Percentiles rank a stretch among this genome's conserved stretches.
Conservation (phyloP, 306 rosid genomes). For the Sophora flavescens region DNA sequence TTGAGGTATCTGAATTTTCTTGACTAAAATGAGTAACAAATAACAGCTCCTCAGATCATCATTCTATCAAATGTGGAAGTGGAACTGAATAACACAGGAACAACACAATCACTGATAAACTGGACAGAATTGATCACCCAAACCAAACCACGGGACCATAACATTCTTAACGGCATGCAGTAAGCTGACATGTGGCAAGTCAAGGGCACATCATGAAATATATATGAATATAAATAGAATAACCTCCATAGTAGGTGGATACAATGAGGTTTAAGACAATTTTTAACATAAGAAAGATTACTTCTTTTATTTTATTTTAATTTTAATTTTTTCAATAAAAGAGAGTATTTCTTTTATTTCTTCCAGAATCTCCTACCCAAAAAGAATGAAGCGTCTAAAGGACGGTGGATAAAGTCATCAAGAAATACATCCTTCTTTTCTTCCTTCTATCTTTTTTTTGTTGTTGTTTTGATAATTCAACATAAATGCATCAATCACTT, state of each 20-base stretch:
- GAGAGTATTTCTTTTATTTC: neutral
- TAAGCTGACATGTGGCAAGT: neutral
- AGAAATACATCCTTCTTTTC: conserved; percentile 15
- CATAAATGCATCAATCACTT: neutral
- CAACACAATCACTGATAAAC: conserved; percentile 4
- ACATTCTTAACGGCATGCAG: conserved; percentile 10
- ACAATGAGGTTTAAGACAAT: neutral
- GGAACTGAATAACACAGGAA: conserved; percentile 4
- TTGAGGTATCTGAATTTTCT: conserved; percentile 33
- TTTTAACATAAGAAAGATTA: neutral
- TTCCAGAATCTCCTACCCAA: neutral
- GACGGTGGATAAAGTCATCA: neutral
- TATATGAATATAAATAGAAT: neutral
- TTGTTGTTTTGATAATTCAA: neutral
- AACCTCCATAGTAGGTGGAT: neutral
- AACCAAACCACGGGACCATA: neutral
- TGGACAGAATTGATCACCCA: neutral
- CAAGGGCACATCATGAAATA: conserved; percentile 21
- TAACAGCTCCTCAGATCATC: conserved; percentile 2
- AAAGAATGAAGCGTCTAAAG: neutral
- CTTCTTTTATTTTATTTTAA: no score
- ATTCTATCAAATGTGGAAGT: conserved; percentile 15
- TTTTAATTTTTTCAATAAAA: no score
- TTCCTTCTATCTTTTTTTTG: neutral
- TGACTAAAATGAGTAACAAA: conserved; percentile 5